Percentiles rank a stretch among this genome's conserved stretches.
Conservation (phyloP, 768 basidiomycete genomes). For the Collybiopsis confluens region DNA sequence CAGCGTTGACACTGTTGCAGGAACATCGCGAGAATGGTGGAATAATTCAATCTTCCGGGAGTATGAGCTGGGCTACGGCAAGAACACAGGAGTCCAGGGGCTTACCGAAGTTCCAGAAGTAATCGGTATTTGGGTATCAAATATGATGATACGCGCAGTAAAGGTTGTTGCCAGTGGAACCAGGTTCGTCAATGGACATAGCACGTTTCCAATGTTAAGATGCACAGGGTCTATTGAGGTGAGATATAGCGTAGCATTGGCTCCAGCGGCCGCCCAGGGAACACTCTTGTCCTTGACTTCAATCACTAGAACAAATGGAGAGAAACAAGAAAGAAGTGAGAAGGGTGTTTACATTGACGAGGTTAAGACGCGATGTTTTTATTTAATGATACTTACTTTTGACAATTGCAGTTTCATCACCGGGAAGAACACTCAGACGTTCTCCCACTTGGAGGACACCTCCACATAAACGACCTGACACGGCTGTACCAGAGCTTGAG, state of each 20-base stretch:
- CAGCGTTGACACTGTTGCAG: conserved; percentile 82
- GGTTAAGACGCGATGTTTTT: too few relatives aligned
- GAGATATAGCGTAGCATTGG: conserved; percentile 83
- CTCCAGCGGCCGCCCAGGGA: conserved; percentile 87
- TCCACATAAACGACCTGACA: conserved; percentile 80
- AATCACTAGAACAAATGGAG: conserved; percentile 54
- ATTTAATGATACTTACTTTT: conserved; percentile 62
- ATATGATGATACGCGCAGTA: conserved; percentile 85
- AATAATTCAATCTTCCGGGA: conserved; percentile 82
- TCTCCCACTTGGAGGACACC: conserved; percentile 94
- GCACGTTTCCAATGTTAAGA: conserved; percentile 81
- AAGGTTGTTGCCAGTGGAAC: conserved; percentile 78
- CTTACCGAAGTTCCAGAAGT: conserved; percentile 80
- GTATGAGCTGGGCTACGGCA: not conserved
- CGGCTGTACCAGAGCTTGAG: conserved; percentile 69
- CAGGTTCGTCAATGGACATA: conserved; percentile 69
- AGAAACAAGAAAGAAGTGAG: too few relatives aligned
- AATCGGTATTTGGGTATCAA: conserved; percentile 89
- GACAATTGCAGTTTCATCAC: conserved; percentile 84
- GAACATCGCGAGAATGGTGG: conserved; percentile 90
- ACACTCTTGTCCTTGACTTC: conserved; percentile 74
- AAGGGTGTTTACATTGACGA: too few relatives aligned
- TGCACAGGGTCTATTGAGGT: conserved; percentile 82
- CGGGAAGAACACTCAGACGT: conserved; percentile 79
- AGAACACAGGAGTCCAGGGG: too few relatives aligned